Evolutionary conservation across 805 yeast species (phyloP).

Genomic region (Sugiyamaella chiloensis): DNA sequence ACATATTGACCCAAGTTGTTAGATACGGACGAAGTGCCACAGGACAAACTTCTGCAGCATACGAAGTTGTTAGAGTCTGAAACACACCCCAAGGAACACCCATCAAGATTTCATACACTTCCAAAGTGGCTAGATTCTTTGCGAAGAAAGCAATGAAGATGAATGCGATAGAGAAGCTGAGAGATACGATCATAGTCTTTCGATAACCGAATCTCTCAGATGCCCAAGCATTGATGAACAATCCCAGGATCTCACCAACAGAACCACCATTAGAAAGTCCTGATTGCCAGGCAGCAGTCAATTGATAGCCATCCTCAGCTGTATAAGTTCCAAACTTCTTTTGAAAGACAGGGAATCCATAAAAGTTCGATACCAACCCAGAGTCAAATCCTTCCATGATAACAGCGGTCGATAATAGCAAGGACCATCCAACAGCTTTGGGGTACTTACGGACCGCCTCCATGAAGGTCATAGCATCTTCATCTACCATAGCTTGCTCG

Average conservation of each 20-base stretch:
- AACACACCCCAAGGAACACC: conserved; percentile 52
- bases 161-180: conserved; percentile 36
- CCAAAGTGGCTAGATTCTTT: conserved; percentile 33
- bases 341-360: conserved; percentile 31
- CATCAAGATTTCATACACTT: conserved; percentile 36
- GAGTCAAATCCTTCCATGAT: conserved; percentile 51
- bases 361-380: conserved; percentile 31
- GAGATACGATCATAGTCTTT: conserved; percentile 38
- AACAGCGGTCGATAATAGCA: conserved; percentile 42
- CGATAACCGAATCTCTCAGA: conserved; percentile 49
- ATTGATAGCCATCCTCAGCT: conserved; percentile 10
- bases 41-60: conserved; percentile 57
- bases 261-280: conserved; percentile 21
- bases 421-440: conserved; percentile 45
- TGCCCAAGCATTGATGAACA: conserved; percentile 42
- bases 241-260: conserved; percentile 44
- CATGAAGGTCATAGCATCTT: conserved; percentile 28
- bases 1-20: conserved; percentile 48
- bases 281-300: conserved; percentile 25
- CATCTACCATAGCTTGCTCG: conserved; percentile 13
- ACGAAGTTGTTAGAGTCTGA: conserved; percentile 48
- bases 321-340: conserved; percentile 6
- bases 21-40: conserved; percentile 46
- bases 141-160: conserved; percentile 49
- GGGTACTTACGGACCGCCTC: conserved; percentile 41